Evolutionary conservation across 179 eudicot species (phyloP).

Genomic region (Spergularia azorica): DNA sequence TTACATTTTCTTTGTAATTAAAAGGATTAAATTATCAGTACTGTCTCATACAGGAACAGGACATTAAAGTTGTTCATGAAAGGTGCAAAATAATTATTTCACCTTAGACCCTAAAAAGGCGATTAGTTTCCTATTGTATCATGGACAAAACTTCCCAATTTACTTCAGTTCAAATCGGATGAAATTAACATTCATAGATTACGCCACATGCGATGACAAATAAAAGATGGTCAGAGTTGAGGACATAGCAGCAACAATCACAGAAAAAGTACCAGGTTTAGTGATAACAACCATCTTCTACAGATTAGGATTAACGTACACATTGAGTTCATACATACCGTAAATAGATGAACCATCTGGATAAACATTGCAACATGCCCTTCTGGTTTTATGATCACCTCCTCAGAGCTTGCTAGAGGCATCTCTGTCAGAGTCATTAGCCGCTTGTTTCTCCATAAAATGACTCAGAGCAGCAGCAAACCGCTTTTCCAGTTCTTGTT

Average conservation of each 20-base stretch:
- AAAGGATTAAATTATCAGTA: no score
- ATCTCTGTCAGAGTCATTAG: slow-evolving; percentile 7
- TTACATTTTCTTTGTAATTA: no score
- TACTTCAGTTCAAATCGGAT: neutral
- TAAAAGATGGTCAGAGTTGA: no score
- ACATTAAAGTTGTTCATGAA: neutral
- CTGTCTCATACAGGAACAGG: no score
- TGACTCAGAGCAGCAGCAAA: slow-evolving; percentile 38
- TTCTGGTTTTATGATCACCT: neutral
- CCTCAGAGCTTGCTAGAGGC: neutral
- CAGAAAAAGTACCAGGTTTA: no score
- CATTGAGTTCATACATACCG: neutral
- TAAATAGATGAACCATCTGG: no score
- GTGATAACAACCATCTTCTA: neutral
- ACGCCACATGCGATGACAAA: neutral
- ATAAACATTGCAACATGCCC: neutral
- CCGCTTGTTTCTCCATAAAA: slow-evolving; percentile 43
- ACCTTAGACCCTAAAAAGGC: neutral
- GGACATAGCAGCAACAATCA: neutral
- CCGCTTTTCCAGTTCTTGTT: slow-evolving; percentile 40
- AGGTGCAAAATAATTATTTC: neutral
- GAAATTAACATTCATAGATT: neutral
- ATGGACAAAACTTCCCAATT: no score
- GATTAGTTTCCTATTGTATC: neutral
- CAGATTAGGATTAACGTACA: neutral